Base-by-base conservation (phyloP, 352 stramenopile genomes). In the Phytophthora citrophthora region DNA sequence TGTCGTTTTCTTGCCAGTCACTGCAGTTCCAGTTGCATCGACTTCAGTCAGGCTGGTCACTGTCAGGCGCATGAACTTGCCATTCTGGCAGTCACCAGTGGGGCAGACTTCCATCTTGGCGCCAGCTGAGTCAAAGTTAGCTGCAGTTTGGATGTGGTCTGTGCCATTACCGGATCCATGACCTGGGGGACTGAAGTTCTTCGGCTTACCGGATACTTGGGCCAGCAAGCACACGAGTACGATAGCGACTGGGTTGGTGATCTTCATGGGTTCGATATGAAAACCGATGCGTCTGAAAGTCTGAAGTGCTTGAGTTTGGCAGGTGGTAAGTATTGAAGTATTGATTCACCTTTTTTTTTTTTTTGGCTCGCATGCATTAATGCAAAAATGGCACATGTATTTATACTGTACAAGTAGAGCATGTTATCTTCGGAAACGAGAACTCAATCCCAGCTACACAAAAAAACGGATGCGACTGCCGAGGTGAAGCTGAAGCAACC, bases 61-160 rank as follows among this genome's bases (percentile, higher is more conserved):
- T 7, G 58, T 46, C 26, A 98, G 84, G 61, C 92, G 84, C 92
- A 99, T 98, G 77, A 97, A 98, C 34, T 95, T 98, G 26, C 86
- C 83, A 47, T 91, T 95, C 3, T 78, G 89, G 36, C 85, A 96
- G 38, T 83, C 62, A 13, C 71, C 71, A n/a, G 56, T 65, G 8
- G 77, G 74, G 27, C 77, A 84, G 0, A 87, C 52, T 23, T 72
- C 23, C 39, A 87, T 82, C 29, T 75, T 72, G n/a, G 59, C 74
- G 11, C 66, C 69, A 0, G 15, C 13, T 2, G 59, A 63, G 24
- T 58, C 64, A 27, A 86, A 81, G 39, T 74, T 79, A 36, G 66
- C 74, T 0, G 44, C 48, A 0, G 74, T 82, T 45, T 66, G 80
- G 50, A 83, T 72, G 16, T 41, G 43, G 5, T 50, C 16, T 9